A percentile compares a stretch with the other conserved stretches of the same genome.
phyloP scores from a whole-genome alignment of 495 filamentous ascomycete genomes.

The Daldinia vernicosa region DNA sequence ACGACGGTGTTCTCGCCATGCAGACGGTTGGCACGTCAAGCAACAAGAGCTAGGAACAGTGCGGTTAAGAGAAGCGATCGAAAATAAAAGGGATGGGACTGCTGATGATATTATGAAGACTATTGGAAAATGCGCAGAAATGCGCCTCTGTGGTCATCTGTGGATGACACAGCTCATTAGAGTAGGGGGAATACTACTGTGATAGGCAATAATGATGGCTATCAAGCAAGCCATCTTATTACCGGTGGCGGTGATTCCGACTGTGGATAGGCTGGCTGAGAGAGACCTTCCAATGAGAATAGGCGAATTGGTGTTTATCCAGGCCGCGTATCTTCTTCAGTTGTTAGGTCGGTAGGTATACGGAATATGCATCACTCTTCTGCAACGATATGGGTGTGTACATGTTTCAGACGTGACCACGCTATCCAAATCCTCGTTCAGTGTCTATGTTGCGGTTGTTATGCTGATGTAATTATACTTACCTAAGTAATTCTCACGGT shows the following conservation, averaged over 20 bases:
- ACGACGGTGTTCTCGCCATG: conserved; percentile 11
- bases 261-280: background rate
- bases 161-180: background rate
- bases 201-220: background rate
- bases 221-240: background rate
- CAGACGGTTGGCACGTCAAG: conserved; percentile 19
- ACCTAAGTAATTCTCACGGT: background rate
- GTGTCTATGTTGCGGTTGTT: background rate
- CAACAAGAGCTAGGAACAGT: conserved; percentile 7
- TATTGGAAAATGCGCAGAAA: background rate
- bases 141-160: background rate
- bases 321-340: background rate
- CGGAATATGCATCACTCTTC: background rate
- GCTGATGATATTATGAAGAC: background rate
- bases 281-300: background rate
- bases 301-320: background rate
- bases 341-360: no score
- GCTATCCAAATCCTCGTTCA: background rate
- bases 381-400: background rate
- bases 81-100: background rate
- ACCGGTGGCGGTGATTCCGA: background rate
- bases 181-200: background rate
- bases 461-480: background rate
- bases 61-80: background rate
- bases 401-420: background rate